Evolutionary conservation across 768 basidiomycete genomes (phyloP).

Genomic region (Xerocomellus intermedius): DNA sequence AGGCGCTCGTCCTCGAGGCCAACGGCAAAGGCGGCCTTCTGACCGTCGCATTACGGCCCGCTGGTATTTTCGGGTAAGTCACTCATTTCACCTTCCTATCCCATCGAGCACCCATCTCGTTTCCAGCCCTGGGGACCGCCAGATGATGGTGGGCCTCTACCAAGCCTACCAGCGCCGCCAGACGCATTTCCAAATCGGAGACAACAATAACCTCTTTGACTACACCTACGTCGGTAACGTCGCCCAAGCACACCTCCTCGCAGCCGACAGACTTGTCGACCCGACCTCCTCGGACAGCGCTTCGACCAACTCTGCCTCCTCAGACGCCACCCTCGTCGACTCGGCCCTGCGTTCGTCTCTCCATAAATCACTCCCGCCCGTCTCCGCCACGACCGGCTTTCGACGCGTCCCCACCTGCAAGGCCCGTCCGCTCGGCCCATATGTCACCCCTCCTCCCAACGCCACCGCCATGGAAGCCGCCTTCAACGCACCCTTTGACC

Average conservation of each 20-base stretch:
- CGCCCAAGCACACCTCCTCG: slow-evolving; percentile 90
- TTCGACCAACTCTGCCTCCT: slow-evolving; percentile 9
- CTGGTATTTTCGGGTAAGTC: slow-evolving; percentile 91
- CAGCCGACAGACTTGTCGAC: slow-evolving; percentile 77
- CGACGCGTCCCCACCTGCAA: slow-evolving; percentile 73
- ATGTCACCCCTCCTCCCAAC: slow-evolving; percentile 56
- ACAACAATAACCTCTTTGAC: slow-evolving; percentile 92
- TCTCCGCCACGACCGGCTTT: slow-evolving; percentile 63
- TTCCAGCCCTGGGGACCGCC: slow-evolving; percentile 84
- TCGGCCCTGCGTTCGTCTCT: slow-evolving; percentile 44
- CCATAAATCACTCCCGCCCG: slow-evolving; percentile 53
- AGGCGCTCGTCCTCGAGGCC: slow-evolving; percentile 77
- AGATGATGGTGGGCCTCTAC: slow-evolving; percentile 76
- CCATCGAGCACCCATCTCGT: slow-evolving; percentile 6
- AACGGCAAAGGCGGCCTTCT: slow-evolving; percentile 82
- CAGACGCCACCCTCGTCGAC: slow-evolving; percentile 39
- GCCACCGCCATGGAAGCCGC: slow-evolving; percentile 55
- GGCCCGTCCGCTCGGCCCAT: slow-evolving; percentile 84
- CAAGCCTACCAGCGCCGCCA: slow-evolving; percentile 77
- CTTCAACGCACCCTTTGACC: slow-evolving; percentile 47
- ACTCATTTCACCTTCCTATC: neutral
- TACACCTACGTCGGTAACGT: slow-evolving; percentile 97
- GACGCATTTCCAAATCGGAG: slow-evolving; percentile 90
- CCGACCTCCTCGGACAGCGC: slow-evolving; percentile 39
- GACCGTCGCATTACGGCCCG: slow-evolving; percentile 88